Evolutionary conservation across 805 yeast genomes (phyloP), one percentile per base, ranked within the genome.

Genomic region (Blastobotrys mokoenaii): DNA sequence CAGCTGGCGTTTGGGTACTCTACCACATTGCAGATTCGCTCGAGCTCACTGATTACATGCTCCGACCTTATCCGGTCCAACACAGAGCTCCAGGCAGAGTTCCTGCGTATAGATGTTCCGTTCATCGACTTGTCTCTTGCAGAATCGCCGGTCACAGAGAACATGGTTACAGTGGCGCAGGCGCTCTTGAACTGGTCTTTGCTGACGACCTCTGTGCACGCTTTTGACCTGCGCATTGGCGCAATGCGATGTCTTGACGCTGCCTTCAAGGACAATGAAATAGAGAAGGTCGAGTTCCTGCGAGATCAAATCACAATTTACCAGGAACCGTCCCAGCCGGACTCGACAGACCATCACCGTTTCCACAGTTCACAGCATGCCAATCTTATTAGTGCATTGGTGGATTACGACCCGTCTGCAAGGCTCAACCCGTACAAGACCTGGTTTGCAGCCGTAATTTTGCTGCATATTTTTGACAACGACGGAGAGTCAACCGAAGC

Each of bases 81-180:
- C 59, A 63, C 70, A 2, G 74, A 69, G 1, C 73, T 84, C 30
- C 98, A 93, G 62, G 65, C 67, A 11, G 77, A 77, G 47, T 82
- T 90, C 54, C 72, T 87, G 1, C 79, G 79, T 45, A 80, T 90
- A 11, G 97, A 93, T 62, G 96, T 93, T 6, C 98, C 98, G 0
- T 86, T 82, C 58, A 70, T 89, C 45, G 97, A 87, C 57, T 87
- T 96, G 9, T 69, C 81, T 3, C 50, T 50, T 29, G 51, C 55
- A 10, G 53, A 54, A 5, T 65, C 59, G 33, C 67, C 60, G 3
- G 56, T 51, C 22, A 49, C 74, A 1, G 27, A 22, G 4, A 22
- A 8, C 8, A 22, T 22, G 27, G 64, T 86, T 2, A 90, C 97
- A 0, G 94, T 85, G 0, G 70, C 82, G 0, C 70, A 73, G 25